These are phyloP conservation scores for Staphylotrichum tortipilum DNA, from an alignment of 495 filamentous ascomycete species.

Conservation along the genomic window DNA sequence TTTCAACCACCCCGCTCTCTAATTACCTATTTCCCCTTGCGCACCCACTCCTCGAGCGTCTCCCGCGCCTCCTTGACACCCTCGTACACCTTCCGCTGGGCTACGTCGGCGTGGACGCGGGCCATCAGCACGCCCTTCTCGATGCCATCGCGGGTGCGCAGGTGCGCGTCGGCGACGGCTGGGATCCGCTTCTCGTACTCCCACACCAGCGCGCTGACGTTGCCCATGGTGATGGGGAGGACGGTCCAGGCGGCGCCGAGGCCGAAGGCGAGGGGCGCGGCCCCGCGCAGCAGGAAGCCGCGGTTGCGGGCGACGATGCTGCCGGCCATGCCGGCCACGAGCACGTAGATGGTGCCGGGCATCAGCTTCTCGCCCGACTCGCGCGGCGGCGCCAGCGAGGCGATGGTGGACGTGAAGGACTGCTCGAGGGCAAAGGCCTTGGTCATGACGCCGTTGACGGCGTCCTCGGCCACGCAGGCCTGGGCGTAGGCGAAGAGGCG, in stretches of 20 bases:
- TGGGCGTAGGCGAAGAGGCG: conserved; percentile 76
- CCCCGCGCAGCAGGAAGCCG: conserved; percentile 64
- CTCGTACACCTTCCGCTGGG: conserved; percentile 64
- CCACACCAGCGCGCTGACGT: conserved; percentile 78
- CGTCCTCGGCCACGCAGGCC: conserved; percentile 61
- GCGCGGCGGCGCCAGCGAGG: conserved; percentile 73
- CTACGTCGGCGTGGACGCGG: conserved; percentile 60
- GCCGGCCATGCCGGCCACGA: conserved; percentile 87
- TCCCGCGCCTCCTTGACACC: conserved; percentile 64
- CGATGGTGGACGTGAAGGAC: conserved; percentile 76
- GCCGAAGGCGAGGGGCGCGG: conserved; percentile 62
- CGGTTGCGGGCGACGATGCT: conserved; percentile 81
- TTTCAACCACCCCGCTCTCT: background rate
- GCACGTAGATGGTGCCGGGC: conserved; percentile 79
- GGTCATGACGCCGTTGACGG: conserved; percentile 67
- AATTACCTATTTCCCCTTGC: conserved; percentile 64
- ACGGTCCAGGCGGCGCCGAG: conserved; percentile 65
- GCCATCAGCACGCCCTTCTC: conserved; percentile 61
- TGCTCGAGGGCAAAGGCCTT: conserved; percentile 68
- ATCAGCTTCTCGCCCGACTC: conserved; percentile 75
- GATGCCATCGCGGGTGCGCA: conserved; percentile 54
- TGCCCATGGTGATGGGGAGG: conserved; percentile 70
- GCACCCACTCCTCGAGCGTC: conserved; percentile 77
- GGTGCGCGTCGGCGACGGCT: conserved; percentile 66
- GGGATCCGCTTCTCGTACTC: conserved; percentile 82